Evolutionary conservation across 2,329 filamentous ascomycete species (phyloP).

Genomic region (Onygenales sp.): DNA sequence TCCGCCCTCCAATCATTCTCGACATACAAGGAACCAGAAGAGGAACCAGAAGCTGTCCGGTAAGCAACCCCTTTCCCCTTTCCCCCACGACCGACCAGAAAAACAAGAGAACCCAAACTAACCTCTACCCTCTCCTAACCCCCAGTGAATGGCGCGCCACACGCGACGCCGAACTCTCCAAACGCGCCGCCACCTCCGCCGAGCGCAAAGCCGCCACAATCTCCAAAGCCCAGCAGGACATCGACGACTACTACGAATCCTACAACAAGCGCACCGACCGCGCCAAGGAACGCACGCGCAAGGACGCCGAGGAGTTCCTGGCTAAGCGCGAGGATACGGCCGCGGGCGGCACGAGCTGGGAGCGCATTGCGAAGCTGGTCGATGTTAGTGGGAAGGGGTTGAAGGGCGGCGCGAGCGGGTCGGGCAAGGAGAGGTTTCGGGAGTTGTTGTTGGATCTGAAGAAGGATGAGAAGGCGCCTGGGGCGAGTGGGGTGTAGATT

Average conservation of each 20-base stretch:
- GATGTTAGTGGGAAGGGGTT: slow-evolving; percentile 89
- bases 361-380: slow-evolving; percentile 95
- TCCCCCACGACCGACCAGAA: neutral
- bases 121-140: neutral
- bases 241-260: slow-evolving; percentile 99
- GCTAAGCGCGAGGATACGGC: slow-evolving; percentile 83
- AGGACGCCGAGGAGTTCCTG: slow-evolving; percentile 89
- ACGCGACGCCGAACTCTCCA: slow-evolving; percentile 70
- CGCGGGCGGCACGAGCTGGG: slow-evolving; percentile 94
- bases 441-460: slow-evolving; percentile 77
- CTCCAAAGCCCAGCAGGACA: slow-evolving; percentile 82
- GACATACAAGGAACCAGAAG: slow-evolving; percentile 52
- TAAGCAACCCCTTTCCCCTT: slow-evolving; percentile 18
- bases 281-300: slow-evolving; percentile 73
- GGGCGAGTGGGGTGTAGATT: slow-evolving; percentile 40
- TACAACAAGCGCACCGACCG: slow-evolving; percentile 99
- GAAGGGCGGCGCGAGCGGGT: slow-evolving; percentile 77
- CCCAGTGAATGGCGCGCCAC: slow-evolving; percentile 76
- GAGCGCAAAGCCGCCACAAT: slow-evolving; percentile 77
- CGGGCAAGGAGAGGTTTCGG: slow-evolving; percentile 92
- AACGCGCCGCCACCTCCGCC: slow-evolving; percentile 74
- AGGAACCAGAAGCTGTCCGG: slow-evolving; percentile 80
- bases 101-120: neutral
- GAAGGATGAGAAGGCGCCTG: slow-evolving; percentile 83
- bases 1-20: slow-evolving; percentile 48